Evolutionary conservation across 2,329 filamentous ascomycete species (phyloP).

Genomic region (Hymenoscyphus fructigenus): DNA sequence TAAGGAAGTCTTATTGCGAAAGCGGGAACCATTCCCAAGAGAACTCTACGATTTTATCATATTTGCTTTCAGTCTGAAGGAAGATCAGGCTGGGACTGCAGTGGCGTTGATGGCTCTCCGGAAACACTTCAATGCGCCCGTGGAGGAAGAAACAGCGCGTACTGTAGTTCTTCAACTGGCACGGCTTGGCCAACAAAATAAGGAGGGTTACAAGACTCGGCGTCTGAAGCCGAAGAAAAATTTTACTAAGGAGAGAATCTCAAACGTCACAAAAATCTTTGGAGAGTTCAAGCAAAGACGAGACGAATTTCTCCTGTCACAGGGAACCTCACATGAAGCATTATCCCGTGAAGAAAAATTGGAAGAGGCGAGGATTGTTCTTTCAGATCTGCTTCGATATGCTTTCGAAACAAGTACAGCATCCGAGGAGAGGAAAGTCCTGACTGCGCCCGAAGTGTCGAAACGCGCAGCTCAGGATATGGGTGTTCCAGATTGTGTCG

Average conservation of each 20-base stretch:
- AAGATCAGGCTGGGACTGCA: constrained; percentile 49
- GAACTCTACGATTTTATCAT: constrained; percentile 53
- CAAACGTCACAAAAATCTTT: constrained; percentile 45
- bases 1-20: constrained; percentile 33
- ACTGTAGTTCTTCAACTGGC: constrained; percentile 50
- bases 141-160: constrained; percentile 46
- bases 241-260: constrained; percentile 45
- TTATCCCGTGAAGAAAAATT: constrained; percentile 29
- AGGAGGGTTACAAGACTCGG: constrained; percentile 33
- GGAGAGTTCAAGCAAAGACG: constrained; percentile 40
- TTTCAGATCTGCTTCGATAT: constrained; percentile 33
- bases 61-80: constrained; percentile 48
- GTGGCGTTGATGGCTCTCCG: constrained; percentile 48
- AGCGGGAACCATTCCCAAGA: constrained; percentile 43
- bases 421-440: constrained; percentile 10
- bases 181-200: constrained; percentile 38
- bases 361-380: constrained; percentile 34
- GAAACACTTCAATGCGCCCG: constrained; percentile 44
- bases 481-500: constrained; percentile 26
- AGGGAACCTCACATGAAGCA: constrained; percentile 32
- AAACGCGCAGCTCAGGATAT: constrained; percentile 26
- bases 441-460: constrained; percentile 10
- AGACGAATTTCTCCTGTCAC: constrained; percentile 25
- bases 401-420: constrained; percentile 21
- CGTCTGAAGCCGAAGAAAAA: constrained; percentile 40